Conservation (phyloP, 2,329 filamentous ascomycete genomes). For the Ophiostoma pallidulum region DNA sequence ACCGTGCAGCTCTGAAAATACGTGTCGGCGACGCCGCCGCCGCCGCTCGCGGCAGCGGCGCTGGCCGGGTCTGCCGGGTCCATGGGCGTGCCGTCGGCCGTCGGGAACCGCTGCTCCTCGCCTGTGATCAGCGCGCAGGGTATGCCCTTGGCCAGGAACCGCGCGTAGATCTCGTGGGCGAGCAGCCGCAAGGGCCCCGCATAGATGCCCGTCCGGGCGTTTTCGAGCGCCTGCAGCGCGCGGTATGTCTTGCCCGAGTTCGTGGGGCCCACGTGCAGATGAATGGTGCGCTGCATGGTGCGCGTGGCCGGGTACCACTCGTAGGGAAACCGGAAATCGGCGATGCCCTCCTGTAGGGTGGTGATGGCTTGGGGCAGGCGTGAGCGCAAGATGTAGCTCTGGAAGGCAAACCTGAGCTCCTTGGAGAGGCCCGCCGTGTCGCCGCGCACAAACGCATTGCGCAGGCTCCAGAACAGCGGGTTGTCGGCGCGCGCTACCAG, state of each 20-base stretch:
- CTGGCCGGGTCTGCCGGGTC: not conserved
- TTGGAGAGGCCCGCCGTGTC: slow-evolving; percentile 41
- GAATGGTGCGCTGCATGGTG: slow-evolving; percentile 68
- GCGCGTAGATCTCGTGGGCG: slow-evolving; percentile 89
- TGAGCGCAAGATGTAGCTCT: slow-evolving; percentile 50
- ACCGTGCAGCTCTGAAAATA: slow-evolving; percentile 81
- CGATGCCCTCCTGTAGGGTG: slow-evolving; percentile 49
- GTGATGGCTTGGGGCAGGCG: slow-evolving; percentile 48
- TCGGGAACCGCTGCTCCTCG: slow-evolving; percentile 71
- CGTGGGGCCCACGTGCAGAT: slow-evolving; percentile 91
- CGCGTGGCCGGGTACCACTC: slow-evolving; percentile 91
- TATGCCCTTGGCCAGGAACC: slow-evolving; percentile 69
- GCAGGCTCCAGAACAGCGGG: slow-evolving; percentile 48
- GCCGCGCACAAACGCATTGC: slow-evolving; percentile 47
- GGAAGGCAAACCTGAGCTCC: slow-evolving; percentile 61
- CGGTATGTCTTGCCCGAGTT: slow-evolving; percentile 98
- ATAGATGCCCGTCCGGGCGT: slow-evolving; percentile 69
- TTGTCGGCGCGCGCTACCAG: slow-evolving; percentile 34
- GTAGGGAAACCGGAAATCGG: slow-evolving; percentile 78
- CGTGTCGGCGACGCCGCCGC: slow-evolving; percentile 28
- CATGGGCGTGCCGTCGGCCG: slow-evolving; percentile 20
- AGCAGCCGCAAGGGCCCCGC: slow-evolving; percentile 81
- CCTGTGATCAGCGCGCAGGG: slow-evolving; percentile 78
- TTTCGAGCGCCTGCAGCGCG: slow-evolving; percentile 75
- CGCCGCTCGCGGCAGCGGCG: not conserved